A percentile compares a stretch with the other conserved stretches of the same genome.
These are phyloP conservation scores for Gnaphalium uliginosum DNA, from an alignment of 129 eudicot species.

Conservation along the genomic window DNA sequence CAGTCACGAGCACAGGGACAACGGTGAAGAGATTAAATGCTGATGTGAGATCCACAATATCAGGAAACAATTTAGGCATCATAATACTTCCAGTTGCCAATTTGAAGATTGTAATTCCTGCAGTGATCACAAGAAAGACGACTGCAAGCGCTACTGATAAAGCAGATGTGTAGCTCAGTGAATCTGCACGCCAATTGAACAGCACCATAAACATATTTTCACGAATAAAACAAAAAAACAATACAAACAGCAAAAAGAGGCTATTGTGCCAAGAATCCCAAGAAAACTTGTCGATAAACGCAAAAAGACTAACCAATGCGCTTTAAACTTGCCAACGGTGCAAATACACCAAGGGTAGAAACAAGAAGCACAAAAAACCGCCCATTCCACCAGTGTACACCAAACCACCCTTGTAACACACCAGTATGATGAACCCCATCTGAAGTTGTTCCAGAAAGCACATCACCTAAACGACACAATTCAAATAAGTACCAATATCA, in stretches of 20 bases:
- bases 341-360: slow-evolving; percentile 71
- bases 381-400: slow-evolving; percentile 87
- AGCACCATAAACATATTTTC: background rate
- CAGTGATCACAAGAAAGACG: slow-evolving; percentile 75
- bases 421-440: slow-evolving; percentile 85
- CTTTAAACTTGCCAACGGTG: slow-evolving; percentile 89
- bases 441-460: slow-evolving; percentile 87
- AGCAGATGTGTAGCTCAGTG: slow-evolving; percentile 90
- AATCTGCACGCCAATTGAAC: slow-evolving; percentile 60
- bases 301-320: slow-evolving; percentile 70
- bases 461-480: slow-evolving; percentile 60
- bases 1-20: slow-evolving; percentile 93
- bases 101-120: slow-evolving; percentile 79
- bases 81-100: slow-evolving; percentile 53
- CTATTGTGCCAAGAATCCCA: background rate
- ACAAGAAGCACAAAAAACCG: slow-evolving; percentile 71
- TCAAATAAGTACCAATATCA: background rate
- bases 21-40: slow-evolving; percentile 78
- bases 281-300: background rate
- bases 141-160: slow-evolving; percentile 89
- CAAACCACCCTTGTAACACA: slow-evolving; percentile 95
- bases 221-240: background rate
- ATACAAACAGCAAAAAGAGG: background rate
- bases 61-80: slow-evolving; percentile 82
- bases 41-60: slow-evolving; percentile 52